phyloP scores from a whole-genome alignment of 108 stramenopile genomes.

The Bacterosira constricta region DNA sequence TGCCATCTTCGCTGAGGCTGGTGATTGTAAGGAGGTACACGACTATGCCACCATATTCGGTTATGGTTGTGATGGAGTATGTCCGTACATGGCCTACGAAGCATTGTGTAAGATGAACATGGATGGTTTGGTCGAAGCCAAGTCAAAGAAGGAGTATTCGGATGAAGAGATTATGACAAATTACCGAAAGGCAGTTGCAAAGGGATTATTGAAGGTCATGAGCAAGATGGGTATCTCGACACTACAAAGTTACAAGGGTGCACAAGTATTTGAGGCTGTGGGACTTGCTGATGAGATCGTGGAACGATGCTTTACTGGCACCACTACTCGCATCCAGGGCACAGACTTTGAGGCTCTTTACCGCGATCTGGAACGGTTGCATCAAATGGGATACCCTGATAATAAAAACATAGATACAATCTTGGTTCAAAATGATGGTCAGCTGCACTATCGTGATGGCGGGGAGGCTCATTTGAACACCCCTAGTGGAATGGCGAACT shows the following conservation, averaged over 20 bases:
- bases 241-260: constrained; percentile 95
- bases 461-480: constrained; percentile 98
- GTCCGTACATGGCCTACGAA: constrained; percentile 97
- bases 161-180: constrained; percentile 90
- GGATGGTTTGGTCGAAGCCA: constrained; percentile 91
- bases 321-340: constrained; percentile 95
- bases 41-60: constrained; percentile 92
- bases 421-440: constrained; percentile 93
- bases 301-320: constrained; percentile 95
- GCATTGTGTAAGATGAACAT: constrained; percentile 93
- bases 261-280: constrained; percentile 97
- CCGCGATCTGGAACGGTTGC: constrained; percentile 92
- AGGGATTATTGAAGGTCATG: constrained; percentile 97
- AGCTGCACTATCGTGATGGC: constrained; percentile 94
- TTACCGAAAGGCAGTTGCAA: constrained; percentile 95
- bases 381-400: constrained; percentile 83
- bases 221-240: constrained; percentile 97
- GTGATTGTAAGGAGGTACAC: constrained; percentile 96
- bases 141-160: constrained; percentile 74
- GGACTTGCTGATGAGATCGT: constrained; percentile 96
- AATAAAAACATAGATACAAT: constrained; percentile 57
- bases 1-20: constrained; percentile 95
- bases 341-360: constrained; percentile 95
- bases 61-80: constrained; percentile 96
- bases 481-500: constrained; percentile 90